A percentile compares a stretch with the other conserved stretches of the same genome.
Evolutionary conservation across 208 protist species (phyloP).

Genomic region (Histomonas meleagridis): DNA sequence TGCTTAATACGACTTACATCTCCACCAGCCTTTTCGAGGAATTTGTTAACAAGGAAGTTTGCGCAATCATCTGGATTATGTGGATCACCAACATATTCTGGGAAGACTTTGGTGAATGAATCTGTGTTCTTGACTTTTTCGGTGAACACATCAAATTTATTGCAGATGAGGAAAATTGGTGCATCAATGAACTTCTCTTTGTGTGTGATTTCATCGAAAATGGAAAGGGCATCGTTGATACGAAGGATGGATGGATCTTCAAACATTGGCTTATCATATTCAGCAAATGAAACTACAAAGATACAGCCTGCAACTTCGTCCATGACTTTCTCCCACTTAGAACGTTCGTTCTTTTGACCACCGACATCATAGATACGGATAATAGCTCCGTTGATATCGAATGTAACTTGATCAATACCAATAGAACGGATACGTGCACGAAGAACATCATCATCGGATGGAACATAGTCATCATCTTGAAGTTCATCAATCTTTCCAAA

Average conservation of each 20-base stretch:
- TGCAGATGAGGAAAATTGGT: conserved; percentile 17
- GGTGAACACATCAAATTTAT: not conserved
- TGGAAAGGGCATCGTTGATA: not conserved
- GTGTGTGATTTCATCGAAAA: conserved; percentile 7
- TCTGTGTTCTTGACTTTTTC: conserved; percentile 19
- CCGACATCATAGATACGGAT: conserved; percentile 46
- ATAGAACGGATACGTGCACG: conserved; percentile 28
- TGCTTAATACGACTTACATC: not conserved
- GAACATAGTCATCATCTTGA: conserved; percentile 36
- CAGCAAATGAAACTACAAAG: conserved; percentile 9
- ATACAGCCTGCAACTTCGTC: conserved; percentile 9
- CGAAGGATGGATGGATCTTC: not conserved
- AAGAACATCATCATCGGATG: conserved; percentile 41
- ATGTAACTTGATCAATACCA: not conserved
- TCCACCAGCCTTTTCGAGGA: not conserved
- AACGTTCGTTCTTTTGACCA: conserved; percentile 48
- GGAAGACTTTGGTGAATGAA: not conserved
- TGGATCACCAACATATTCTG: not conserved
- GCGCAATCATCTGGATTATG: not conserved
- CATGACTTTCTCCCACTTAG: conserved; percentile 49
- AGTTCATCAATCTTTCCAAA: conserved; percentile 38
- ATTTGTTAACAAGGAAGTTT: not conserved
- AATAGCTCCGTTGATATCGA: not conserved
- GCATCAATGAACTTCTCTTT: not conserved
- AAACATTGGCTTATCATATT: conserved; percentile 33